phyloP scores from a whole-genome alignment of 2,329 filamentous ascomycete genomes.

The Penicillium rolfsii region DNA sequence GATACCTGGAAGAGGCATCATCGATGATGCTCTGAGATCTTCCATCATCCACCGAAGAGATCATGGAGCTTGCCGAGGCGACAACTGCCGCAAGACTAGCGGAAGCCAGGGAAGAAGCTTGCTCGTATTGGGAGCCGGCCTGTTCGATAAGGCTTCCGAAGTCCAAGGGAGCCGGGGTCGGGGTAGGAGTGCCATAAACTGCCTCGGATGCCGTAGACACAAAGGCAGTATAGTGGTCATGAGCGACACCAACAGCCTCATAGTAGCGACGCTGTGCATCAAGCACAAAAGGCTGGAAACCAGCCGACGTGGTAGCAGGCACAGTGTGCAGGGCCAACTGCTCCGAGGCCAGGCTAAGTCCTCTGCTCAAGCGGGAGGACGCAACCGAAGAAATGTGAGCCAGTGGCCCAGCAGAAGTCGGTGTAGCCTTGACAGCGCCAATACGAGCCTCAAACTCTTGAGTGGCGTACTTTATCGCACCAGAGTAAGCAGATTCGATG shows the following conservation, averaged over 20 bases:
- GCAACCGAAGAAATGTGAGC: constrained; percentile 69
- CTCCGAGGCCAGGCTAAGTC: constrained; percentile 69
- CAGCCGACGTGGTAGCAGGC: constrained; percentile 63
- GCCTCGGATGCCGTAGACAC: constrained; percentile 71
- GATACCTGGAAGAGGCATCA: constrained; percentile 51
- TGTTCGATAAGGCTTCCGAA: constrained; percentile 42
- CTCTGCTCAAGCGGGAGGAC: constrained; percentile 69
- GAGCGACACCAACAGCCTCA: constrained; percentile 74
- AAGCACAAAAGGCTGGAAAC: constrained; percentile 59
- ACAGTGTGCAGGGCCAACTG: constrained; percentile 71
- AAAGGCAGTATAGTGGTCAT: constrained; percentile 78
- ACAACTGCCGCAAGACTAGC: constrained; percentile 47
- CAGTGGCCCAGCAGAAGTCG: constrained; percentile 51
- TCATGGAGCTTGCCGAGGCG: constrained; percentile 45
- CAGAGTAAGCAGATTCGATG: constrained; percentile 30
- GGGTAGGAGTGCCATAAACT: constrained; percentile 65
- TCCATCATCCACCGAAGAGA: constrained; percentile 39
- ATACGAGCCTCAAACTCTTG: constrained; percentile 22
- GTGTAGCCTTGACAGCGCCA: constrained; percentile 55
- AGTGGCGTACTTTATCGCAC: constrained; percentile 28
- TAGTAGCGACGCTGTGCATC: constrained; percentile 72
- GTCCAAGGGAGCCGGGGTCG: constrained; percentile 32
- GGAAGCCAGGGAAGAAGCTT: constrained; percentile 44
- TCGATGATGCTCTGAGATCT: constrained; percentile 45
- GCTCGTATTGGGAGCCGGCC: constrained; percentile 42